phyloP scores from a whole-genome alignment of 768 basidiomycete species.

The Boletus vermiculosoides region DNA sequence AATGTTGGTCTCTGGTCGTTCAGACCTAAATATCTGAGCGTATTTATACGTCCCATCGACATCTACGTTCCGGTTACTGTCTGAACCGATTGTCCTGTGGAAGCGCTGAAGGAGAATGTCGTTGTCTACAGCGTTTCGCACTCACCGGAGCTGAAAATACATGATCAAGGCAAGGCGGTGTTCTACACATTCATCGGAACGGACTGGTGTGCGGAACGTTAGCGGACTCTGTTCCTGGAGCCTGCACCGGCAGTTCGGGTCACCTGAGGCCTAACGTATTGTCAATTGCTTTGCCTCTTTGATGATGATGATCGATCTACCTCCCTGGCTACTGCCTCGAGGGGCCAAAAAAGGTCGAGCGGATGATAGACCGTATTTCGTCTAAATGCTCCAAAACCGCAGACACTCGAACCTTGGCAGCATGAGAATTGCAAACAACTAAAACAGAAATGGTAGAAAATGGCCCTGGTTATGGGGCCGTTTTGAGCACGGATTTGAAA shows the following conservation, averaged over 20 bases:
- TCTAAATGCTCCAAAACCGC: background rate
- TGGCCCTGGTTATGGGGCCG: no score
- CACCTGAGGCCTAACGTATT: no score
- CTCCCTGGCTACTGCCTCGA: background rate
- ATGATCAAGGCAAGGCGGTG: background rate
- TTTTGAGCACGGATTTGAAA: no score
- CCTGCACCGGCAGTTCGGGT: background rate
- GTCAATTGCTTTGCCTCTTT: background rate
- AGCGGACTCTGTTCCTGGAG: background rate
- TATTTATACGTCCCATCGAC: slow-evolving; percentile 6
- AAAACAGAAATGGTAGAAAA: background rate
- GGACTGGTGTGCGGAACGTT: no score
- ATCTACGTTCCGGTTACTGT: slow-evolving; percentile 1
- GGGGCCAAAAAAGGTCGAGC: background rate
- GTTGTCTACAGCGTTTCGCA: background rate
- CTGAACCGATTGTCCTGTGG: background rate
- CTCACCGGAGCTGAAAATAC: background rate
- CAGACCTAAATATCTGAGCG: background rate
- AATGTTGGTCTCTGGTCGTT: background rate
- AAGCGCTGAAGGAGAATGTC: background rate
- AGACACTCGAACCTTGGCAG: background rate
- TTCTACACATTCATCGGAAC: no score
- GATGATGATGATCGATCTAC: background rate
- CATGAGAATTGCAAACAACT: background rate
- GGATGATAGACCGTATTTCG: background rate